These are phyloP conservation scores for Leptographium radiaticola DNA, from an alignment of 2,329 filamentous ascomycete genomes.

Conservation along the genomic window DNA sequence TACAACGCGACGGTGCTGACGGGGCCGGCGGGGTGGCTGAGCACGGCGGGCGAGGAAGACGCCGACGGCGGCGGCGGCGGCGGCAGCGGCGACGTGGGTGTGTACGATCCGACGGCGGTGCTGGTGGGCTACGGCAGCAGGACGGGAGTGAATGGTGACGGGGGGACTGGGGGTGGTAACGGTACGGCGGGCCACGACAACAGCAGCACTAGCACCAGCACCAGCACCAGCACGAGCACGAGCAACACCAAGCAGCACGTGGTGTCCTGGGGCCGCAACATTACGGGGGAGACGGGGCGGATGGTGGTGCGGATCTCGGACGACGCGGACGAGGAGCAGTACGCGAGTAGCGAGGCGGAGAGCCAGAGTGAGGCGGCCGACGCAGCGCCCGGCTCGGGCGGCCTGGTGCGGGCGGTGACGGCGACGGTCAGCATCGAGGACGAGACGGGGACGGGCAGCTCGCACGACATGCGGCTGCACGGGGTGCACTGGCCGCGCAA, in stretches of 20 bases:
- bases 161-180: neutral
- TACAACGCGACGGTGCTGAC: constrained; percentile 54
- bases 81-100: neutral
- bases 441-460: constrained; percentile 52
- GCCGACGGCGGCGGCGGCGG: neutral
- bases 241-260: neutral
- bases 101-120: neutral
- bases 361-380: neutral
- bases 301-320: constrained; percentile 57
- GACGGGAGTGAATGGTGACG: neutral
- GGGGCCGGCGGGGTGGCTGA: constrained; percentile 53
- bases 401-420: constrained; percentile 53
- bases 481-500: constrained; percentile 78
- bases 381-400: constrained; percentile 23
- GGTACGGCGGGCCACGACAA: neutral
- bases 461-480: constrained; percentile 67
- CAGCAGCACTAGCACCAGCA: neutral
- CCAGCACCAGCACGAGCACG: neutral
- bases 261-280: constrained; percentile 60
- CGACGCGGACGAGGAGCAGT: constrained; percentile 27
- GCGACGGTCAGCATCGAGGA: constrained; percentile 64
- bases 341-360: no score
- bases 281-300: constrained; percentile 59
- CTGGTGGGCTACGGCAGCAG: neutral
- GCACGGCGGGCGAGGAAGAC: constrained; percentile 11